phyloP scores from a whole-genome alignment of 2,329 filamentous ascomycete species.

The Stagonosporopsis chrysanthemi region DNA sequence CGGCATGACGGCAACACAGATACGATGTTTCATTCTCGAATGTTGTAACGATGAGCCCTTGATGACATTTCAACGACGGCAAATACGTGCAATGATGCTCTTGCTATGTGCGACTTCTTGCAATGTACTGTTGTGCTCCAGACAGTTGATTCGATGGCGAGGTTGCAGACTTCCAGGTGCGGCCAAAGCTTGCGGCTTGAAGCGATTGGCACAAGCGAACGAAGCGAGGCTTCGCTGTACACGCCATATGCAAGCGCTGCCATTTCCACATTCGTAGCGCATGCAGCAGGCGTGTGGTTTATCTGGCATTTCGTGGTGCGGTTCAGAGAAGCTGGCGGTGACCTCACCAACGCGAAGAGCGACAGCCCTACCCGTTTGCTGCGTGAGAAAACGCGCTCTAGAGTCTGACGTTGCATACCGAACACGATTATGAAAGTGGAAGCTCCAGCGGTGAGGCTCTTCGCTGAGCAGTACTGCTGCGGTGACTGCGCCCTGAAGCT shows the following conservation, averaged over 20 bases:
- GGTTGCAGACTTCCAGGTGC: conserved; percentile 6
- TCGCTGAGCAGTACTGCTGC: conserved; percentile 13
- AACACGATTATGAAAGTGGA: conserved; percentile 3
- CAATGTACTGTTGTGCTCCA: neutral
- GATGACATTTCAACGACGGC: neutral
- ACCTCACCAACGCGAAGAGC: neutral
- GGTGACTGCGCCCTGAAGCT: conserved; percentile 28
- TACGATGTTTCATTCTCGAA: conserved; percentile 18
- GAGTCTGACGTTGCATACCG: conserved; percentile 6
- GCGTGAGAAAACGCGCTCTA: neutral
- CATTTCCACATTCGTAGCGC: conserved; percentile 13
- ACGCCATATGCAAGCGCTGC: conserved; percentile 9
- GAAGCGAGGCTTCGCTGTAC: conserved; percentile 7
- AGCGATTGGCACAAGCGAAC: conserved; percentile 10
- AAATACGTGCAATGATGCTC: neutral
- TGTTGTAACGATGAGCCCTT: neutral
- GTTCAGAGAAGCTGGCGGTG: conserved; percentile 6
- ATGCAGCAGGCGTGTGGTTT: conserved; percentile 9
- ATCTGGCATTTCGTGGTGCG: conserved; percentile 6
- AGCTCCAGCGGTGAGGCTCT: conserved; percentile 31
- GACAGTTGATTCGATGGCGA: neutral
- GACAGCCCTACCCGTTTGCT: neutral
- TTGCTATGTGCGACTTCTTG: neutral
- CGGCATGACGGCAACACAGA: neutral
- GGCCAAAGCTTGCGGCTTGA: conserved; percentile 2